Percentiles rank a stretch among this genome's conserved stretches.
Conservation (phyloP, 139 green algal species). For the Chlorella sp. region DNA sequence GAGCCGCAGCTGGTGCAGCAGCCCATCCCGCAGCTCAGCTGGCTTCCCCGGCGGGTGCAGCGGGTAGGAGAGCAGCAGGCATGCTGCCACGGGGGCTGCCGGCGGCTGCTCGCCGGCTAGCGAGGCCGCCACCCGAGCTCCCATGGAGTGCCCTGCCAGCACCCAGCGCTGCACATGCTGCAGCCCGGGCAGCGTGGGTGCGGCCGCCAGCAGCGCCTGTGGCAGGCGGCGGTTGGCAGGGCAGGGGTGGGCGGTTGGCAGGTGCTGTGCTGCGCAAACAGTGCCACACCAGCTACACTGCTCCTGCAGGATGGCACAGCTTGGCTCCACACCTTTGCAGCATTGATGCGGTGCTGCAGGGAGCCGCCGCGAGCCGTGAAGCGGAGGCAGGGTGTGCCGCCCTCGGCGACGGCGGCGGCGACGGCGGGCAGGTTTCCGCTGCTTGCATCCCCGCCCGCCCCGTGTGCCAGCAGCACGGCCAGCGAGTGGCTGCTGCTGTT, state of each 20-base stretch:
- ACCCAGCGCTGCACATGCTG: background rate
- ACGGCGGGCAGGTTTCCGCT: constrained; percentile 39
- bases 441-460: constrained; percentile 48
- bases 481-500: too few species aligned
- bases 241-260: too few species aligned
- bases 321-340: constrained; percentile 30
- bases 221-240: too few species aligned
- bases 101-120: background rate
- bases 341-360: constrained; percentile 35
- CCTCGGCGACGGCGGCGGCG: constrained; percentile 13
- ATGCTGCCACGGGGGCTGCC: background rate
- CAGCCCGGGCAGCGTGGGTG: background rate
- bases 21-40: constrained; percentile 47
- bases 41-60: constrained; percentile 61
- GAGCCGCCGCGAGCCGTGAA: constrained; percentile 45
- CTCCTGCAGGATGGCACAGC: too few species aligned
- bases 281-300: too few species aligned
- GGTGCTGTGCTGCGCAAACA: too few species aligned
- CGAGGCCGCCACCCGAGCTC: constrained; percentile 20
- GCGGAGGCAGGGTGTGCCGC: constrained; percentile 40
- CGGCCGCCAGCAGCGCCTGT: too few species aligned
- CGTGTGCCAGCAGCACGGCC: constrained; percentile 53
- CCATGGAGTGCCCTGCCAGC: constrained; percentile 35
- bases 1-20: constrained; percentile 43
- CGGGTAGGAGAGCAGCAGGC: constrained; percentile 60